Evolutionary conservation across 192 early-diverging fungal genomes (phyloP).

Genomic region (Coemansia guatemalensis): DNA sequence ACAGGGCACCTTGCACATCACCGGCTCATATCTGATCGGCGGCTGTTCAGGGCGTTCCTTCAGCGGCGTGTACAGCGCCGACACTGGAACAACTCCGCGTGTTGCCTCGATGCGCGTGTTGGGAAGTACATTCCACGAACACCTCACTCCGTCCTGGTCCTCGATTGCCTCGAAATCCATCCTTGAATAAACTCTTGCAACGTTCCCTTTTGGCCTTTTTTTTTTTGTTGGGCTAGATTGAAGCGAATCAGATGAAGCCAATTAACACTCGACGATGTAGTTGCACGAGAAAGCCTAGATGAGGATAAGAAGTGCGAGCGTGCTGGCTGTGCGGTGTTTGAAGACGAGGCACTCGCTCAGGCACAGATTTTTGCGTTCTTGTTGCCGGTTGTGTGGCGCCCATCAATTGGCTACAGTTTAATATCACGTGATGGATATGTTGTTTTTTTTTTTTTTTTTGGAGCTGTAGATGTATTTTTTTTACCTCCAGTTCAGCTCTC

Average conservation of each 20-base stretch:
- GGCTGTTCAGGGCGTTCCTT: conserved; percentile 86
- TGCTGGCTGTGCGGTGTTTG: too few relatives aligned
- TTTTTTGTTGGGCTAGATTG: too few relatives aligned
- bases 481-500: too few relatives aligned
- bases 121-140: conserved; percentile 98
- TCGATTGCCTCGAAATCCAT: conserved; percentile 89
- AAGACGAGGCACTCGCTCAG: too few relatives aligned
- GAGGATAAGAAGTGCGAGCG: too few relatives aligned
- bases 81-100: conserved; percentile 92
- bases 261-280: background rate
- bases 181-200: conserved; percentile 2
- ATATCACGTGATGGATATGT: background rate
- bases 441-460: too few relatives aligned
- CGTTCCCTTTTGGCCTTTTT: background rate
- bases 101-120: conserved; percentile 91
- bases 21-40: conserved; percentile 95
- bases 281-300: background rate
- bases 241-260: conserved; percentile 5
- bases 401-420: background rate
- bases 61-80: conserved; percentile 89
- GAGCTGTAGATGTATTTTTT: too few relatives aligned
- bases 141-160: conserved; percentile 93
- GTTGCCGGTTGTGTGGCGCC: background rate
- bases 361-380: too few relatives aligned
- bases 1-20: conserved; percentile 94